phyloP scores from a whole-genome alignment of 2,329 filamentous ascomycete genomes.

The Chaetomium olivaceum region DNA sequence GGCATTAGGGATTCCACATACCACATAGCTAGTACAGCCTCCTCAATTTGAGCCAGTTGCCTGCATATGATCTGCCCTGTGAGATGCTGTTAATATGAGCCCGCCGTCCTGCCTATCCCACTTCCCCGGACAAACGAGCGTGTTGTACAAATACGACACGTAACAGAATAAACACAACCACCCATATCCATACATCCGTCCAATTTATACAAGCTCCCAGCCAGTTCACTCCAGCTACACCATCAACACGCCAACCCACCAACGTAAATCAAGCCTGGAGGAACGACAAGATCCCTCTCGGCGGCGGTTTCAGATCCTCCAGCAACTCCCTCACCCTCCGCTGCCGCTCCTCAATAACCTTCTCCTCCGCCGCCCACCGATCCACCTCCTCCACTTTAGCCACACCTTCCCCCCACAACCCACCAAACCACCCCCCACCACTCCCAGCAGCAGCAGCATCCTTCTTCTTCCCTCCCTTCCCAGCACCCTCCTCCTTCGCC shows the following conservation, averaged over 20 bases:
- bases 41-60: conserved; percentile 9
- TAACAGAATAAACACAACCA: background rate
- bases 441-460: background rate
- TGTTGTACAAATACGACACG: background rate
- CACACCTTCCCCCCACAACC: conserved; percentile 43
- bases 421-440: conserved; percentile 40
- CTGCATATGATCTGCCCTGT: background rate
- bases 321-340: conserved; percentile 54
- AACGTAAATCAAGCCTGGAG: conserved; percentile 20
- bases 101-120: background rate
- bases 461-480: conserved; percentile 37
- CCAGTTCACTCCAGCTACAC: no score
- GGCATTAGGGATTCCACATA: background rate
- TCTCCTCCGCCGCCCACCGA: conserved; percentile 57
- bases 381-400: conserved; percentile 35
- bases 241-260: background rate
- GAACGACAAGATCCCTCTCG: conserved; percentile 27
- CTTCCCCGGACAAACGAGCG: background rate
- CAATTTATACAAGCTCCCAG: background rate
- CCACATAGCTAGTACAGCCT: background rate
- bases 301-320: conserved; percentile 48
- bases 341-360: conserved; percentile 54
- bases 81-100: background rate
- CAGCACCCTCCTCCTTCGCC: conserved; percentile 49
- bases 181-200: conserved; percentile 1